A percentile compares a stretch with the other conserved stretches of the same genome.
phyloP scores from a whole-genome alignment of 306 rosid species.

The Neltuma alba region DNA sequence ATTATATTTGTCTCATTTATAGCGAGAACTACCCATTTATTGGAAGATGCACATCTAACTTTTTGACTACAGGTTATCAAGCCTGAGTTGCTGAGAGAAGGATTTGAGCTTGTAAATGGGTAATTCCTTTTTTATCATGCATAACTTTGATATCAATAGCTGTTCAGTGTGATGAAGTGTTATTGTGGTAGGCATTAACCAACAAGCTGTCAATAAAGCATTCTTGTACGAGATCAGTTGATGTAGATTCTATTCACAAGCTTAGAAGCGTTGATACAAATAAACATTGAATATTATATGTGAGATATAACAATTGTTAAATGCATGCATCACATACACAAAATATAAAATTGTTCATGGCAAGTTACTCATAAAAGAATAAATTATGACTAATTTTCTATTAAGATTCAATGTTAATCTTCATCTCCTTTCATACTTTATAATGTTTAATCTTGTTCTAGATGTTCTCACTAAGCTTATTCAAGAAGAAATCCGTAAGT shows the following conservation, averaged over 20 bases:
- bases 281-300: not conserved
- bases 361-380: not conserved
- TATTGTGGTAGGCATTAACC: not conserved
- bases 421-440: not conserved
- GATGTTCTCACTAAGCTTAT: too few species aligned
- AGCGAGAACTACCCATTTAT: conserved; percentile 9
- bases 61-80: conserved; percentile 63
- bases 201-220: conserved; percentile 4
- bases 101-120: conserved; percentile 94
- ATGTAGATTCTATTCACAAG: not conserved
- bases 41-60: conserved; percentile 24
- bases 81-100: conserved; percentile 83
- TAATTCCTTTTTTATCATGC: conserved; percentile 41
- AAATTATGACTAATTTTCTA: not conserved
- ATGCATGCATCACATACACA: not conserved
- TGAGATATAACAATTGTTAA: not conserved
- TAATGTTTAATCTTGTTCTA: too few species aligned
- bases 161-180: conserved; percentile 7
- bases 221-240: not conserved
- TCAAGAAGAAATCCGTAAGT: too few species aligned
- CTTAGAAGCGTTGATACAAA: not conserved
- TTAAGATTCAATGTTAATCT: not conserved
- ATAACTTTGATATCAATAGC: conserved; percentile 11
- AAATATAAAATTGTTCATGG: not conserved
- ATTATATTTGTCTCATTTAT: conserved; percentile 23